Base-by-base conservation (phyloP, 2,329 filamentous ascomycete genomes). In the Fusarium redolens region DNA sequence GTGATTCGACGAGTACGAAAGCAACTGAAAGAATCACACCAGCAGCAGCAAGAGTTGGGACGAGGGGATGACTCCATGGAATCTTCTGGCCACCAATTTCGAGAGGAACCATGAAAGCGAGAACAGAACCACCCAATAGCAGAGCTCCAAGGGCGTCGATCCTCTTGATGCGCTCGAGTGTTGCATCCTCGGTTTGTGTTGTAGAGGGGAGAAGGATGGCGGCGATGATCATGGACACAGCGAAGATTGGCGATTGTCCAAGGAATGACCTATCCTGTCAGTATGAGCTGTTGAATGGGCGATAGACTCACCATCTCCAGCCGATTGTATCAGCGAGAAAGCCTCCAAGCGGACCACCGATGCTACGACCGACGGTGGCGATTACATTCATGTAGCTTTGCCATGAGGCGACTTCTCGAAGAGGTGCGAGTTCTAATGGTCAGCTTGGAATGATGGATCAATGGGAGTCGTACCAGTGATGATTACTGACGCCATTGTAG, bases 311-410 rank as follows among this genome's bases (percentile, higher is more conserved):
- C 74, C 88, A 91, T 38, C 91, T 84, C 91, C 91, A 92, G 12
- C 91, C 90, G 28, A 92, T 83, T 1, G 81, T 83, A 68, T 92
- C 89, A 14, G 89, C 89, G 8, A 92, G 83, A 38, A 87, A 84
- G 0, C 90, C 90, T 4, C 91, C 90, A 13, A 87, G 75, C 2
- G 87, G 87, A 0, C 86, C 87, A 4, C 87, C 87, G 1, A 88
- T 74, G 48, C 85, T 87, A 40, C 87, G 82, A 4, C 86, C 87
- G 4, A 83, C 82, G 0, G 87, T 88, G 15, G 85, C 83, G 15
- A 86, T 83, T 1, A 89, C 81, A 47, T 89, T 89, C 62, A 88
- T 81, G 65, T 87, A 88, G 15, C 85, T 84, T 55, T 86, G 83
- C 87, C 87, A 90, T 2, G 84, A 80, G 1, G 86, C 87, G 0